Evolutionary conservation across 2,329 filamentous ascomycete species (phyloP), one percentile per base, ranked within the genome.

Genomic region (Penicillium brevicompactum): DNA sequence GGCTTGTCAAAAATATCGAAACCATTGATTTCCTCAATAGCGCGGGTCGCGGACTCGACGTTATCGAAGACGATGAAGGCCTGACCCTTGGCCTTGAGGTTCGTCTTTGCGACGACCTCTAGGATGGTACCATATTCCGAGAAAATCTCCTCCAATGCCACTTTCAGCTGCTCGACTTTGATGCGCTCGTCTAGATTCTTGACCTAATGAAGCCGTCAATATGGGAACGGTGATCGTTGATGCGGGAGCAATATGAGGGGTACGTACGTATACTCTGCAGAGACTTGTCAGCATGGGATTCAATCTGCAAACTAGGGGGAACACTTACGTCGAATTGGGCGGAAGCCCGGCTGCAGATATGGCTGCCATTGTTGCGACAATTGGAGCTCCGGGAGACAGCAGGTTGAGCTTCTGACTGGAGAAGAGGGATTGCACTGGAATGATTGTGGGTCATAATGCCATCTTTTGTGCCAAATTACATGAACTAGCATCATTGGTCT

Each of bases 1-100:
- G 89, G 87, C 77, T 97, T 96, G 47, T 90, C 91, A 67, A 96
- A 96, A 4, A 99, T 78, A 65, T 95, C 90, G 73, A 99, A 99
- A 8, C 91, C 93, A 67, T 97, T 89, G 59, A 95, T 82, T 65
- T 96, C 91, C 49, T 96, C 90, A 59, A 97, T 89, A 16, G 94
- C 93, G 60, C 86, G 83, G 49, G 84, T 80, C 3, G 92, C 92
- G n/a, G 87, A 85, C 52, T 92, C 89, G n/a, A 88, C 79, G 58
- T 81, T 84, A 66, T 95, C 91, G 72, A 92, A 97, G 44, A 97
- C 92, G 47, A 99, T 78, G 71, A 99, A 99, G 0, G 94, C 94
- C 76, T 99, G 94, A 11, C 94, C 94, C 73, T 95, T 97, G 42
- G 91, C 90, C 72, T 90, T 92, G 30, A 97, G 76, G 73, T 95